Evolutionary conservation across 2,329 filamentous ascomycete species (phyloP), one percentile per base, ranked within the genome.

Genomic region (Cladophialophora carrionii): DNA sequence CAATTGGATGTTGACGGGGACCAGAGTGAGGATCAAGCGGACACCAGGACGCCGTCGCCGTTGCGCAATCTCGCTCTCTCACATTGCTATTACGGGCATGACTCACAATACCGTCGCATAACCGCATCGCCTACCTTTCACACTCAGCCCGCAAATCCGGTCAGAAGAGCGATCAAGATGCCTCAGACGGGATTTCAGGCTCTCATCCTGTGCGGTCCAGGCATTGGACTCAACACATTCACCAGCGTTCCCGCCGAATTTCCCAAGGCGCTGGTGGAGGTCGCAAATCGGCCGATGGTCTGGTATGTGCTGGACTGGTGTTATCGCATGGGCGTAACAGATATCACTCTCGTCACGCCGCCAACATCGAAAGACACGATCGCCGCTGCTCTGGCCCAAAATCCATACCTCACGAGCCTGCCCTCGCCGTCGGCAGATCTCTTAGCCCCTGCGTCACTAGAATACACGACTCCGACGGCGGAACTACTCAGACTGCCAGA

Each of bases 381-480:
- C 24, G 76, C 81, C 66, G 78, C 79, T 49, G 80, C 81, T 51
- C 74, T 83, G 14, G 77, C 78, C 55, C 79, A 81, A 70, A 82
- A 83, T 60, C 81, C 81, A 20, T 78, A 83, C 65, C 76, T 83
- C 9, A 83, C 81, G 43, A 80, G 81, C 20, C 76, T 83, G 7
- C 79, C 80, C 3, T 74, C 77, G 20, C 81, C 80, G n/a, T 78
- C 77, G 1, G 76, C 91, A 52, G 87, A 89, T 71, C 82, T 97
- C 26, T 80, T 97, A 22, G 89, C 92, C 0, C 94, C 94, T 0
- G 80, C 83, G 71, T 88, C 85, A 49, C 82, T 97, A 37, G 88
- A 91, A 57, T 87, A 92, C 73, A 95, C 91, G 65, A 96, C 90
- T 0, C 92, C 92, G 58, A 98, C 95, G 6, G 93, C 91, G 7